Base-by-base conservation (phyloP, 129 eudicot genomes). In the Tanacetum coccineum region DNA sequence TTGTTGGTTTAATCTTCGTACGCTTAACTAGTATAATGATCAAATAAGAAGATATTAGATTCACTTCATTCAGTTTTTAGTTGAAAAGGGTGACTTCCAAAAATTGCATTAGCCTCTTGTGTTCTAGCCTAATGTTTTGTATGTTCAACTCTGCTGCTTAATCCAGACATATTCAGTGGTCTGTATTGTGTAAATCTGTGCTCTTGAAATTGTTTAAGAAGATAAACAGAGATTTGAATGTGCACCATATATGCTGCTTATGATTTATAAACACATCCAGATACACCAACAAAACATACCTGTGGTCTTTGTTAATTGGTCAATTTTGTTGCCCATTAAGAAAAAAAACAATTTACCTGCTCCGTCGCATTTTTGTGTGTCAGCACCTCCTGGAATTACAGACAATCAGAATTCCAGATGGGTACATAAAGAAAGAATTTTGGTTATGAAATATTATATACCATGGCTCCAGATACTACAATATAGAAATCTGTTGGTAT, bases 401-500 rank as follows among this genome's bases (percentile, higher is more conserved):
- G 53, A 51, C 19, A 4, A 70, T 77, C 12, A 86, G 72, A 32
- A 74, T 25, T n/a, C 72, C 70, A 53, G 10, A 15, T 48, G 58
- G 55, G 56, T 53, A 18, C 48, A 12, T 59, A 22, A 49, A 6
- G 10, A 42, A 25, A 59, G 22, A 59, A 13, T 26, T 6, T 25
- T 40, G 26, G 64, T 59, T 28, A 9, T 8, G 69, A 25, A 8
- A 46, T 18, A 60, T 49, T 40, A 9, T 17, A n/a, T 87, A 87
- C 95, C 95, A 84, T 84, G 70, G 91, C 79, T 70, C 95, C 95
- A 52, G 86, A 84, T 30, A 82, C 95, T 48, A 84, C 46, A 25
- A 87, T 80, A 76, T 87, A 87, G 81, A 87, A 84, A 78, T 87
- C 95, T 65, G 87, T 84, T 62, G 95, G 82, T 70, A 87, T 84